Percentiles rank a stretch among this genome's conserved stretches.
Conservation (phyloP, 805 yeast genomes). For the Sugiyamaella mastotermitis region DNA sequence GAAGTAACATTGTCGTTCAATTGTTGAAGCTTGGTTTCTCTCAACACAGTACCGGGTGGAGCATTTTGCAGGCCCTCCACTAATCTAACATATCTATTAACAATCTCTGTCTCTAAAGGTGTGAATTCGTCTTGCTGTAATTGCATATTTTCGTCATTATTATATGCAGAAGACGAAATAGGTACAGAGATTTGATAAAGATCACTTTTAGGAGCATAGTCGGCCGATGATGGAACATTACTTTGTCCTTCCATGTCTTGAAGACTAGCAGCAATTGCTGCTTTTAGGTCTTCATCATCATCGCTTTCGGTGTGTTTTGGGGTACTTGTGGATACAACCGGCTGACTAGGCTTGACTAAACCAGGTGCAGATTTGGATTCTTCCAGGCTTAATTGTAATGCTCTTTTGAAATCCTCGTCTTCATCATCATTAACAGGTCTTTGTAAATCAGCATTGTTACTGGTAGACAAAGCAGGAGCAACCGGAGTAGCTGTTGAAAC, state of each 20-base stretch:
- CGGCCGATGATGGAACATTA: not conserved
- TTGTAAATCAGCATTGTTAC: slow-evolving; percentile 4
- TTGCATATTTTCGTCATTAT: slow-evolving; percentile 3
- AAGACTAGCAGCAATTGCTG: slow-evolving; percentile 90
- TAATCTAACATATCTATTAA: slow-evolving; percentile 62
- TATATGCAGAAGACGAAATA: slow-evolving; percentile 22
- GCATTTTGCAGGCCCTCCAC: slow-evolving; percentile 48
- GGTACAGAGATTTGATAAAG: slow-evolving; percentile 7
- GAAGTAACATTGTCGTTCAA: slow-evolving; percentile 54
- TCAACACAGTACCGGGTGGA: slow-evolving; percentile 38
- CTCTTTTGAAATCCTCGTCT: slow-evolving; percentile 68
- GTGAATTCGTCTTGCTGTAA: slow-evolving; percentile 36
- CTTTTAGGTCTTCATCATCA: slow-evolving; percentile 83
- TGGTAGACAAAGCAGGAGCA: slow-evolving; percentile 12
- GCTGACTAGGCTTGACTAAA: slow-evolving; percentile 6
- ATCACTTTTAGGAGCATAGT: not conserved
- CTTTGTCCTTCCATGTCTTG: slow-evolving; percentile 51
- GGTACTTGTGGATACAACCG: slow-evolving; percentile 30
- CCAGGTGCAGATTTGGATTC: slow-evolving; percentile 35
- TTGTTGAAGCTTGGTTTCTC: slow-evolving; percentile 48
- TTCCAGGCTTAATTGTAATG: slow-evolving; percentile 70
- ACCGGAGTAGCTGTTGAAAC: slow-evolving; percentile 8
- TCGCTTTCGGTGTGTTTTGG: slow-evolving; percentile 31
- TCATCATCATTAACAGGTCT: slow-evolving; percentile 41
- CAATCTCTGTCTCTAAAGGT: slow-evolving; percentile 60